Conservation (phyloP, 441 rosid species). For the Populus hybrid region DNA sequence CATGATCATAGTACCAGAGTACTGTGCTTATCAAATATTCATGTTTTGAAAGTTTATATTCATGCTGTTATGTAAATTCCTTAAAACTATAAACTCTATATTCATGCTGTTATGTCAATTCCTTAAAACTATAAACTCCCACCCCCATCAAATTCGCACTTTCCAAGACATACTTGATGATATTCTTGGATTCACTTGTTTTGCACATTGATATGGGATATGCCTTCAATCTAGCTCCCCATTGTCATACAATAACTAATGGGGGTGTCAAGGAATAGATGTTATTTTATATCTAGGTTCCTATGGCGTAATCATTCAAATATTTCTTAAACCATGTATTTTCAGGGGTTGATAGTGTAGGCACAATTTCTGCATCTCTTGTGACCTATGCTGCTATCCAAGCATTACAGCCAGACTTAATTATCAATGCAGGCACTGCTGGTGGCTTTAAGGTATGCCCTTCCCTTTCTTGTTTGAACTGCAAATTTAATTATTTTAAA, state of each 20-base stretch:
- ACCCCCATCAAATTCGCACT: neutral
- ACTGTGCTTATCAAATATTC: neutral
- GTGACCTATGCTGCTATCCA: constrained; percentile 82
- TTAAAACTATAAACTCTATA: too few species aligned
- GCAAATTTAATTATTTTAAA: neutral
- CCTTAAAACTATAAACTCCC: neutral
- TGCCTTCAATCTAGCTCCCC: neutral
- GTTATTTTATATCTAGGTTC: neutral
- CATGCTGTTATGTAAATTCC: neutral
- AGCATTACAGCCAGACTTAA: constrained; percentile 75
- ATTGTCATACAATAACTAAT: neutral
- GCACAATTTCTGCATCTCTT: constrained; percentile 83
- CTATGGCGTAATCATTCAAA: neutral
- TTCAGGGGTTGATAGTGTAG: constrained; percentile 85
- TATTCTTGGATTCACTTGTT: neutral
- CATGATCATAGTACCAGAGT: neutral
- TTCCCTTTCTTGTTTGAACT: neutral
- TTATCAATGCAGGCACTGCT: constrained; percentile 93
- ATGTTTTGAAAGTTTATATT: neutral
- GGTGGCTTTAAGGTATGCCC: constrained; percentile 83
- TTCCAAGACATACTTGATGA: neutral
- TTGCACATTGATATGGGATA: neutral
- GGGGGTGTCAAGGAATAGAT: neutral
- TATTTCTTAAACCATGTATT: constrained; percentile 15
- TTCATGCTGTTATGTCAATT: too few species aligned